phyloP scores from a whole-genome alignment of 345 rosid species.

The Gossypium arboreum region DNA sequence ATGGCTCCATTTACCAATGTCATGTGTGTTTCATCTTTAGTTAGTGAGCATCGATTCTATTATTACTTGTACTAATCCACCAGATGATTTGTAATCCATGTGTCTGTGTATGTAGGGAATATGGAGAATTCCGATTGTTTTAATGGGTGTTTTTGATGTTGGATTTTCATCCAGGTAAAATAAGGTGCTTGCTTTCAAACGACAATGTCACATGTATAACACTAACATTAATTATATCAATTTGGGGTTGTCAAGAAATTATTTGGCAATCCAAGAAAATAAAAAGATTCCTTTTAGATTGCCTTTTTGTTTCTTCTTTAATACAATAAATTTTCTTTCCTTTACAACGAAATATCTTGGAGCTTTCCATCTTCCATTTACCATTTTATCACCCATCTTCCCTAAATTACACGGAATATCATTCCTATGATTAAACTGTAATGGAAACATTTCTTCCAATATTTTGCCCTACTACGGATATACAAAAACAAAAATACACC shows the following conservation, averaged over 20 bases:
- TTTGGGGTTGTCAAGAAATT: background rate
- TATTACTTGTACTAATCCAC: background rate
- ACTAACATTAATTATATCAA: background rate
- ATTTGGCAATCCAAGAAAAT: slow-evolving; percentile 21
- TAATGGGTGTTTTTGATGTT: background rate
- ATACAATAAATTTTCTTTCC: background rate
- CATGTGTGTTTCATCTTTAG: background rate
- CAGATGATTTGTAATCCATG: background rate
- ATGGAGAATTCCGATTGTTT: slow-evolving; percentile 5
- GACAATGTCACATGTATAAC: slow-evolving; percentile 23
- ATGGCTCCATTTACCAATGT: slow-evolving; percentile 2
- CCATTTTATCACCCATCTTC: no score
- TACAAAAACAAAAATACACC: no score
- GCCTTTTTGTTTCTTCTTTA: background rate
- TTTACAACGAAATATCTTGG: background rate
- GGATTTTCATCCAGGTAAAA: background rate
- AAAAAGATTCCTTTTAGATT: slow-evolving; percentile 12
- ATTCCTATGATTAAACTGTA: no score
- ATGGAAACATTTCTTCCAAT: no score
- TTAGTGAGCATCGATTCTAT: no score
- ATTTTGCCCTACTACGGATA: no score
- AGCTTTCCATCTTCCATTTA: background rate
- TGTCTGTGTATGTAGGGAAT: background rate
- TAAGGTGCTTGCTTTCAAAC: background rate
- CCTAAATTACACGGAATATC: no score